These are phyloP conservation scores for Gastrodia elata DNA, from an alignment of 106 monocot genomes.

Conservation along the genomic window DNA sequence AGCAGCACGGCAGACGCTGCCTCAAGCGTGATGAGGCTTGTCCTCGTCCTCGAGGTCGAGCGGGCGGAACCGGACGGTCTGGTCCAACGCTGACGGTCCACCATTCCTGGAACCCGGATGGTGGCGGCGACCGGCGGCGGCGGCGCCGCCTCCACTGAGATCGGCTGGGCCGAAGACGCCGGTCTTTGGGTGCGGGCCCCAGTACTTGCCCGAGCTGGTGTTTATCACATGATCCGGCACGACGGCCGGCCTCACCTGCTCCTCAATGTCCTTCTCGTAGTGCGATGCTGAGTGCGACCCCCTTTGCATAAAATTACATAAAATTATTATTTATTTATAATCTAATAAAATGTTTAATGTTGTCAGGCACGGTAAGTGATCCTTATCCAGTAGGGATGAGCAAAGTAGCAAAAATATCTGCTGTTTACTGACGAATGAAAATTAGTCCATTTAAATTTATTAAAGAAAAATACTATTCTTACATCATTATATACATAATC, in stretches of 20 bases:
- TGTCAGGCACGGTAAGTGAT: too few relatives aligned
- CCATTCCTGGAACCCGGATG: slow-evolving; percentile 1
- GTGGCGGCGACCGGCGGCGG: slow-evolving; percentile 1
- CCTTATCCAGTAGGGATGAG: too few relatives aligned
- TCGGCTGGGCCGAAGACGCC: slow-evolving; percentile 52
- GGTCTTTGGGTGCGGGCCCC: slow-evolving; percentile 44
- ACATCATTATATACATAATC: too few relatives aligned
- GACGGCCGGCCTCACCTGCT: slow-evolving; percentile 25
- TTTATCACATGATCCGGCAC: slow-evolving; percentile 40
- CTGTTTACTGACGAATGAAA: too few relatives aligned
- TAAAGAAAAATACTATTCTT: too few relatives aligned
- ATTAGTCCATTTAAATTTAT: too few relatives aligned
- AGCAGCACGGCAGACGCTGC: background rate
- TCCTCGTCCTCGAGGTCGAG: slow-evolving; percentile 68
- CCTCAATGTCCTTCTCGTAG: slow-evolving; percentile 48
- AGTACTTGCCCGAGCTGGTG: slow-evolving; percentile 30
- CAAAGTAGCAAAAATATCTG: too few relatives aligned
- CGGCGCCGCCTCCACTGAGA: too few relatives aligned
- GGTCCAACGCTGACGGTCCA: slow-evolving; percentile 37
- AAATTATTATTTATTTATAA: too few relatives aligned
- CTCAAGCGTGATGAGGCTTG: slow-evolving; percentile 28
- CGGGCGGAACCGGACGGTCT: slow-evolving; percentile 66
- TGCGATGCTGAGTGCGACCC: slow-evolving; percentile 11
- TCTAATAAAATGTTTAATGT: too few relatives aligned
- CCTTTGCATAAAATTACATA: too few relatives aligned